These are phyloP conservation scores for Rhizophora apiculata DNA, from an alignment of 345 rosid genomes.

Conservation along the genomic window DNA sequence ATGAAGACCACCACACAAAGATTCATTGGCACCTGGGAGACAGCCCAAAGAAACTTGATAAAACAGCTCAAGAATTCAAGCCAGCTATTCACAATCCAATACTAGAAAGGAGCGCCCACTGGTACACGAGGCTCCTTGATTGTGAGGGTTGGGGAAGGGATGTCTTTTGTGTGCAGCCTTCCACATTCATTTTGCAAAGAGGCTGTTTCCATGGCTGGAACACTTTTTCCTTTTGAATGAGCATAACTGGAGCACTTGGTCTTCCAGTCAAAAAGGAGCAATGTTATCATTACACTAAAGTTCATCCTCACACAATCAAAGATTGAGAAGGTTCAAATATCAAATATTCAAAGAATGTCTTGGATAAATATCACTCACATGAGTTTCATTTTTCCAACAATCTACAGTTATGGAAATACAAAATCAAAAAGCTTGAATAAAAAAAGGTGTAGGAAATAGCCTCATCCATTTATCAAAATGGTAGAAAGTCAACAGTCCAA, in stretches of 20 bases:
- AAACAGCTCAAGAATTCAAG: background rate
- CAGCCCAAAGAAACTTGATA: background rate
- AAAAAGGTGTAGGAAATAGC: background rate
- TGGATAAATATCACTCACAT: background rate
- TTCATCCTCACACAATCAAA: too few species aligned
- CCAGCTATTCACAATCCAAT: background rate
- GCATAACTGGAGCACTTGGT: too few species aligned
- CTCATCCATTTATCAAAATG: background rate
- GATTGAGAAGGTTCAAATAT: too few species aligned
- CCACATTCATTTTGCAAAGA: too few species aligned
- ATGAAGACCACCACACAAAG: background rate
- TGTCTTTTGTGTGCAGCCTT: too few species aligned
- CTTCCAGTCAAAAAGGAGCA: too few species aligned
- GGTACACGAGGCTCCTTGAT: too few species aligned
- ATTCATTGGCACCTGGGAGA: background rate
- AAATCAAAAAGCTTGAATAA: background rate
- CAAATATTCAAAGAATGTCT: too few species aligned
- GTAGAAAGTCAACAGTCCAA: background rate
- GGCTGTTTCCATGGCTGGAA: too few species aligned
- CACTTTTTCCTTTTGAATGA: too few species aligned
- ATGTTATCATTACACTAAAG: too few species aligned
- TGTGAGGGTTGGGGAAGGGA: too few species aligned
- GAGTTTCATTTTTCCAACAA: background rate
- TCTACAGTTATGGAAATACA: background rate
- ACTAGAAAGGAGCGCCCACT: background rate